Evolutionary conservation across 2,329 filamentous ascomycete genomes (phyloP), one percentile per base, ranked within the genome.

Genomic region (Harringtonia aguacate): DNA sequence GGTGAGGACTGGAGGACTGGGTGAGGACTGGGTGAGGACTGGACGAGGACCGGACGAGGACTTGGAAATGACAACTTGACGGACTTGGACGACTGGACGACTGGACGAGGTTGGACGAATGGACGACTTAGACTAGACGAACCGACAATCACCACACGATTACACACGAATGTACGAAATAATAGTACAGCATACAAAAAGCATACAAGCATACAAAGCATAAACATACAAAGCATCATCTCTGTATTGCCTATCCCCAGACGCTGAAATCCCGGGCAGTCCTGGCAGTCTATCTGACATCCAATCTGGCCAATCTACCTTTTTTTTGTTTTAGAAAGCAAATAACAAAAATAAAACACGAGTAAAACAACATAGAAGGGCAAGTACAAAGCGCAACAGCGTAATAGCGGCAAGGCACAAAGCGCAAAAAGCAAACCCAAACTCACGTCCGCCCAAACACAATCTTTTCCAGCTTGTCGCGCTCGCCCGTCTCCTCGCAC

Each of bases 401-500:
- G n/a, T n/a, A n/a, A n/a, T n/a, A n/a, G n/a, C n/a, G n/a, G n/a
- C n/a, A n/a, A n/a, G n/a, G n/a, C n/a, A n/a, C n/a, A n/a, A n/a
- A n/a, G n/a, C n/a, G n/a, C n/a, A n/a, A n/a, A n/a, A n/a, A n/a
- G n/a, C n/a, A n/a, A n/a, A n/a, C n/a, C n/a, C n/a, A n/a, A n/a
- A n/a, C n/a, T n/a, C n/a, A n/a, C n/a, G n/a, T n/a, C n/a, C n/a
- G n/a, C n/a, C 58, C 57, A 50, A 61, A 57, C 4, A 75, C 67
- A 13, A 75, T 68, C 22, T 61, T 61, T 49, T 60, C 62, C 48
- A 79, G 52, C 56, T 68, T 71, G 1, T 75, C 70, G 55, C 62
- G 70, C 63, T 79, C 76, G 0, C 76, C 76, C 50, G 73, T 79
- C 56, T 75, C 70, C 56, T 73, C 68, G 34, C 76, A 77, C 75